phyloP scores from a whole-genome alignment of 768 basidiomycete species.

The Gloeophyllum trabeum region DNA sequence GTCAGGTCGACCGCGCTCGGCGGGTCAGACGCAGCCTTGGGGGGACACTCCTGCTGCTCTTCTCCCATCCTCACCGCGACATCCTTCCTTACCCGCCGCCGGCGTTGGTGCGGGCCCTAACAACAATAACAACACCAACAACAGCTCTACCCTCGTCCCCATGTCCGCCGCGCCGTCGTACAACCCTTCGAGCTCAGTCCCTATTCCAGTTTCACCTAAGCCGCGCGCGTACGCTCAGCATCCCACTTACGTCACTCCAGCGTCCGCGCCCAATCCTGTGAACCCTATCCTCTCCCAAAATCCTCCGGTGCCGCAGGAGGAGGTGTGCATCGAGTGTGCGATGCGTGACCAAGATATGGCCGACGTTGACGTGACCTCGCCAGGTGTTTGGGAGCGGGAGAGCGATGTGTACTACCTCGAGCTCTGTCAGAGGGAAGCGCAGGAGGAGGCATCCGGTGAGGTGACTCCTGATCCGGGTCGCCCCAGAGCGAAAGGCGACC shows the following conservation, averaged over 20 bases:
- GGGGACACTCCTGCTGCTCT: constrained; percentile 12
- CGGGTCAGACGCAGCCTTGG: not conserved
- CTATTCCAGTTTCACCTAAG: constrained; percentile 54
- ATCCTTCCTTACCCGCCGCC: constrained; percentile 30
- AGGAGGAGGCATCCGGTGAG: constrained; percentile 47
- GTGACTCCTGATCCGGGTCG: constrained; percentile 37
- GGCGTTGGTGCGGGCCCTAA: too few relatives aligned
- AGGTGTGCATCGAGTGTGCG: constrained; percentile 92
- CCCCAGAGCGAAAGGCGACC: constrained; percentile 54
- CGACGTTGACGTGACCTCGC: constrained; percentile 80
- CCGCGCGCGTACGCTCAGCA: constrained; percentile 63
- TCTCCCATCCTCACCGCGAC: constrained; percentile 31
- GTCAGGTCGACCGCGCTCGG: too few relatives aligned
- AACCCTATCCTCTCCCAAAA: constrained; percentile 52
- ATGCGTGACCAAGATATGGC: constrained; percentile 99
- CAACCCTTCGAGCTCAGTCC: constrained; percentile 23
- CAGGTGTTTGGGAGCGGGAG: constrained; percentile 85
- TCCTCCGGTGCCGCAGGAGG: constrained; percentile 48
- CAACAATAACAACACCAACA: constrained; percentile 15
- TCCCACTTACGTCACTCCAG: constrained; percentile 64
- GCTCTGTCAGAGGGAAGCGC: constrained; percentile 55
- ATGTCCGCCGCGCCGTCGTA: constrained; percentile 49
- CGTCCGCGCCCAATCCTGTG: constrained; percentile 36
- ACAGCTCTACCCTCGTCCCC: constrained; percentile 33
- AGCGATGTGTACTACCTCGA: constrained; percentile 81